Evolutionary conservation across 2,329 filamentous ascomycete species (phyloP), one percentile per base, ranked within the genome.

Genomic region (Cladosporium phlei): DNA sequence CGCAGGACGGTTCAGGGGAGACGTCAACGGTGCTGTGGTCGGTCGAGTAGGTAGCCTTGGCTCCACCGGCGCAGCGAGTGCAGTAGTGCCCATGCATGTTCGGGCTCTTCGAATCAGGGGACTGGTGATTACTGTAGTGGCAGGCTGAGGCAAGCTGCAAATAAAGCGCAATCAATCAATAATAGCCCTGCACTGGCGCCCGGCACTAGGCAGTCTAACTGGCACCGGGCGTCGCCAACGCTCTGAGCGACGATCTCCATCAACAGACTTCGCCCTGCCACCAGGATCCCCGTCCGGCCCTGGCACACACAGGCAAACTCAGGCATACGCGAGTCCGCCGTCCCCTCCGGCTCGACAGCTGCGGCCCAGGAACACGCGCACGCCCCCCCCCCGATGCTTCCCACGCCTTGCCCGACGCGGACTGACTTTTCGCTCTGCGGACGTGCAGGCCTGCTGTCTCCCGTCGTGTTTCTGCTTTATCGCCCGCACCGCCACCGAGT

Each of bases 181-280:
- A n/a, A n/a, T 45, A 45, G 42, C 11, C 16, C 17, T 19, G 20
- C 21, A 8, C 19, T 33, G 38, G 32, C 42, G 32, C 25, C 42
- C 42, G 42, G 42, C 32, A 37, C 32, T 32, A 32, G 42, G 22
- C 32, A 17, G 3, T 12, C 32, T n/a, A n/a, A 19, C 42, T 45
- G 37, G 42, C 25, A 45, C 12, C 25, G 21, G 28, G 19, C 42
- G 42, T 22, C 42, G 32, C 42, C 42, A 45, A 45, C 42, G 42
- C 30, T 45, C n/a, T 14, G 42, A 35, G 32, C 12, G 42, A 24
- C 42, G 42, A 45, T 45, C 42, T 14, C 32, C 29, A 45, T 45
- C 42, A 45, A 37, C 42, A 45, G 32, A 37, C 16, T 45, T 45
- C 32, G 42, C 42, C 42, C 42, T 45, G 32, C 42, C 42, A 45